phyloP scores from a whole-genome alignment of 768 basidiomycete species.

The Phanerodontia chrysosporium region DNA sequence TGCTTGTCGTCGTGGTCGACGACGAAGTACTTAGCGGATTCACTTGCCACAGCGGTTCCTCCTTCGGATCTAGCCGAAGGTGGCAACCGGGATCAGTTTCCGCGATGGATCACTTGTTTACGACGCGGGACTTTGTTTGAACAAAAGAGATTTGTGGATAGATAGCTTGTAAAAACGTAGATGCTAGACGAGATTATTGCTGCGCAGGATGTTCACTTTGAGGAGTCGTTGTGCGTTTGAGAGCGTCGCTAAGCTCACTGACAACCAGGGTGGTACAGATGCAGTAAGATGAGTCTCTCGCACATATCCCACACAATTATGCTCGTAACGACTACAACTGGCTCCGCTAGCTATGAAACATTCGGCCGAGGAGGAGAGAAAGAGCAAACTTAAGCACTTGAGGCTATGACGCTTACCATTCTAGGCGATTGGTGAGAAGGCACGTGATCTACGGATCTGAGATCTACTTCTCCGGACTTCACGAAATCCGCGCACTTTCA shows the following conservation, averaged over 20 bases:
- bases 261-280: not conserved
- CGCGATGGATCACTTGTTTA: not conserved
- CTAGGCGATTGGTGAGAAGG: not conserved
- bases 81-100: slow-evolving; percentile 14
- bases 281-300: too few species aligned
- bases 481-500: too few species aligned
- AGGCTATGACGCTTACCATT: not conserved
- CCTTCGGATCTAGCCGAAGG: slow-evolving; percentile 17
- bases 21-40: slow-evolving; percentile 4
- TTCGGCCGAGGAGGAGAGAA: too few species aligned
- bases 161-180: not conserved
- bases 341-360: too few species aligned
- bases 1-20: slow-evolving; percentile 9
- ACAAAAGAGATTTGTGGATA: not conserved
- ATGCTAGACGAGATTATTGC: not conserved
- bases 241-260: not conserved
- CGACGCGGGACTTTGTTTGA: not conserved
- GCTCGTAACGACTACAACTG: too few species aligned
- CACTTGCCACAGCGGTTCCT: not conserved
- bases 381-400: too few species aligned
- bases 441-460: slow-evolving; percentile 1
- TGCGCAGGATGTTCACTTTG: too few species aligned
- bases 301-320: too few species aligned
- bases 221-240: not conserved
- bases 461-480: not conserved